These are phyloP conservation scores for Sarocladiaceae sp. DNA, from an alignment of 2,329 filamentous ascomycete genomes.

Conservation along the genomic window DNA sequence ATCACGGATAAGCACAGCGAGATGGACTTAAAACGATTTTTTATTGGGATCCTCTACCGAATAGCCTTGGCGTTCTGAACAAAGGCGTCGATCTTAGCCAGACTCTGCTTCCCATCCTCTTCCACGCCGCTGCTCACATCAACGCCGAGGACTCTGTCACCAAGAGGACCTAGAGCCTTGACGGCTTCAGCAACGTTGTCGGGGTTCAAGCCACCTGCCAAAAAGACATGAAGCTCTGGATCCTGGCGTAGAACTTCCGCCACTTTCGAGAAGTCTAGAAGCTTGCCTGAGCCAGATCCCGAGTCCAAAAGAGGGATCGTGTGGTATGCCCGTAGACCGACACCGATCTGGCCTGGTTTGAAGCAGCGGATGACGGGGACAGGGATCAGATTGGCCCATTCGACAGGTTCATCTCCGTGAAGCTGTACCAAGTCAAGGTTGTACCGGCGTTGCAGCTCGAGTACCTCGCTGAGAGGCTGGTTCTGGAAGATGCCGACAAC, in stretches of 20 bases:
- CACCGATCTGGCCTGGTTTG: slow-evolving; percentile 66
- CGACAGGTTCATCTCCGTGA: slow-evolving; percentile 85
- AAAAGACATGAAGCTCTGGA: slow-evolving; percentile 65
- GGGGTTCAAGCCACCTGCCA: slow-evolving; percentile 81
- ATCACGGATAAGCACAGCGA: no score
- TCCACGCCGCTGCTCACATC: slow-evolving; percentile 96
- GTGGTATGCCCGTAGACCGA: slow-evolving; percentile 76
- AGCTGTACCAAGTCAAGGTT: slow-evolving; percentile 86
- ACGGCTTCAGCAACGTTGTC: slow-evolving; percentile 72
- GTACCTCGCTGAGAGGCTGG: slow-evolving; percentile 77
- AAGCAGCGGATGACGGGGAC: slow-evolving; percentile 90
- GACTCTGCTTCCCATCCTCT: slow-evolving; percentile 71
- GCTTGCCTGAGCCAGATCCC: slow-evolving; percentile 76
- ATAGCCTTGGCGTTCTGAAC: slow-evolving; percentile 67
- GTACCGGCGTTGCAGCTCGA: slow-evolving; percentile 72
- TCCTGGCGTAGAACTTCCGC: slow-evolving; percentile 63
- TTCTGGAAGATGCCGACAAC: slow-evolving; percentile 94
- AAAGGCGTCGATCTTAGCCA: slow-evolving; percentile 78
- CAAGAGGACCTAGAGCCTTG: slow-evolving; percentile 54
- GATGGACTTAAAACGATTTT: no score
- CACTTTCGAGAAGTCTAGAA: slow-evolving; percentile 68
- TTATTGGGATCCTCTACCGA: no score
- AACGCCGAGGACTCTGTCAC: slow-evolving; percentile 68
- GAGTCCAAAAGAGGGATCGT: slow-evolving; percentile 81
- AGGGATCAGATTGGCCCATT: slow-evolving; percentile 86